These are phyloP conservation scores for Hymenoscyphus infarciens DNA, from an alignment of 2,329 filamentous ascomycete genomes.

Conservation along the genomic window DNA sequence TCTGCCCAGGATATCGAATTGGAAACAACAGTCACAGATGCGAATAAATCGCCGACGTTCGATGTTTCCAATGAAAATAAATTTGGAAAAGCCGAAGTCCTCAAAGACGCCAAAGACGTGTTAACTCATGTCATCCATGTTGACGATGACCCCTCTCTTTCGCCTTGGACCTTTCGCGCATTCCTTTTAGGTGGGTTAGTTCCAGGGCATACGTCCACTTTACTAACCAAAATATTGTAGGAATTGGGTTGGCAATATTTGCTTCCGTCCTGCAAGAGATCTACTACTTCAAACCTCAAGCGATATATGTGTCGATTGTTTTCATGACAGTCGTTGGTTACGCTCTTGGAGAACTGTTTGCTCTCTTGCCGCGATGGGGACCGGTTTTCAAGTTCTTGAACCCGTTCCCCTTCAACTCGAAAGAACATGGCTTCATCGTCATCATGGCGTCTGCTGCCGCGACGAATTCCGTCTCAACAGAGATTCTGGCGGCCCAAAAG, in stretches of 20 bases:
- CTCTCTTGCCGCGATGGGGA: slow-evolving; percentile 38
- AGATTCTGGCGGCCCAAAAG: slow-evolving; percentile 43
- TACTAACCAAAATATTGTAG: slow-evolving; percentile 13
- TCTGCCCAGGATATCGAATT: slow-evolving; percentile 11
- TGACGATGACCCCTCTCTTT: slow-evolving; percentile 38
- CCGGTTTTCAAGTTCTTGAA: slow-evolving; percentile 39
- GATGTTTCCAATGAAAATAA: slow-evolving; percentile 15
- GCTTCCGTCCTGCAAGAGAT: slow-evolving; percentile 41
- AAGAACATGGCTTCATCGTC: slow-evolving; percentile 43
- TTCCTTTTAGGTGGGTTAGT: slow-evolving; percentile 35
- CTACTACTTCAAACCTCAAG: slow-evolving; percentile 47
- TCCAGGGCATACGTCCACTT: neutral
- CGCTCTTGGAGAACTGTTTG: slow-evolving; percentile 40
- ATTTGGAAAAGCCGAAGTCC: slow-evolving; percentile 15
- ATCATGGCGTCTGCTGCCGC: slow-evolving; percentile 70
- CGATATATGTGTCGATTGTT: slow-evolving; percentile 41
- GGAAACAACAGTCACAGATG: slow-evolving; percentile 9
- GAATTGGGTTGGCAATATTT: slow-evolving; percentile 36
- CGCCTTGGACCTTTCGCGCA: slow-evolving; percentile 37
- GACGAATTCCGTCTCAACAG: slow-evolving; percentile 45
- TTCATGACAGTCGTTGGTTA: slow-evolving; percentile 44
- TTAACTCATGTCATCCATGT: slow-evolving; percentile 36
- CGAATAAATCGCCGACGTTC: slow-evolving; percentile 10
- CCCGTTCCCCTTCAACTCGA: slow-evolving; percentile 39
- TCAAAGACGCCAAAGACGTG: slow-evolving; percentile 32